A percentile compares a stretch with the other conserved stretches of the same genome.
Conservation (phyloP, 495 filamentous ascomycete species). For the Penicillium nucicola region DNA sequence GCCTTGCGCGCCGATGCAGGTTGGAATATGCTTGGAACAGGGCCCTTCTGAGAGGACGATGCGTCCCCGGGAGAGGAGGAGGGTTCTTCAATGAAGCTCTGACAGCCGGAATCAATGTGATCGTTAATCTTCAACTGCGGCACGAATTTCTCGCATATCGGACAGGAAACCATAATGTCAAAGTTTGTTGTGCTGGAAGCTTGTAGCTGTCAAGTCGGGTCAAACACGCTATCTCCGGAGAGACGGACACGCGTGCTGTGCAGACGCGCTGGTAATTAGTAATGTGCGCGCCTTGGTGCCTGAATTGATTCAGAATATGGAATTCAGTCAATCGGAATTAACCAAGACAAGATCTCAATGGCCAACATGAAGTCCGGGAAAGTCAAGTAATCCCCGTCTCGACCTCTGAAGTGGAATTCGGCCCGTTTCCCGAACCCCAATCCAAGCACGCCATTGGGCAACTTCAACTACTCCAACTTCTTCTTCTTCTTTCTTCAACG, state of each 20-base stretch:
- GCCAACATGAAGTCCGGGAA: too few species aligned
- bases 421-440: background rate
- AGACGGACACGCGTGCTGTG: constrained; percentile 12
- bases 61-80: constrained; percentile 36
- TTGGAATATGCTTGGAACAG: constrained; percentile 75
- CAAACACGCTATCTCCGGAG: background rate
- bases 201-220: background rate
- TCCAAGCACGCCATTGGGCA: constrained; percentile 21
- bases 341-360: too few species aligned
- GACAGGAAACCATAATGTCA: constrained; percentile 72
- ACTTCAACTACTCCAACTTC: background rate
- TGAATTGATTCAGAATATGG: too few species aligned
- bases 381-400: too few species aligned
- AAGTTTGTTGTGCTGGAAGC: background rate
- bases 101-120: constrained; percentile 86
- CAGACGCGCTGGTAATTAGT: too few species aligned
- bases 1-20: constrained; percentile 55
- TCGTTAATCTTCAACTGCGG: constrained; percentile 76
- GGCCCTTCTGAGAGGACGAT: constrained; percentile 44
- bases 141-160: constrained; percentile 79
- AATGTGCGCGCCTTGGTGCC: constrained; percentile 9
- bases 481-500: background rate
- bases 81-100: constrained; percentile 51
- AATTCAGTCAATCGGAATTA: too few species aligned
- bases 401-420: too few species aligned